Evolutionary conservation across 2,329 filamentous ascomycete genomes (phyloP).

Genomic region (Alternaria sp.): DNA sequence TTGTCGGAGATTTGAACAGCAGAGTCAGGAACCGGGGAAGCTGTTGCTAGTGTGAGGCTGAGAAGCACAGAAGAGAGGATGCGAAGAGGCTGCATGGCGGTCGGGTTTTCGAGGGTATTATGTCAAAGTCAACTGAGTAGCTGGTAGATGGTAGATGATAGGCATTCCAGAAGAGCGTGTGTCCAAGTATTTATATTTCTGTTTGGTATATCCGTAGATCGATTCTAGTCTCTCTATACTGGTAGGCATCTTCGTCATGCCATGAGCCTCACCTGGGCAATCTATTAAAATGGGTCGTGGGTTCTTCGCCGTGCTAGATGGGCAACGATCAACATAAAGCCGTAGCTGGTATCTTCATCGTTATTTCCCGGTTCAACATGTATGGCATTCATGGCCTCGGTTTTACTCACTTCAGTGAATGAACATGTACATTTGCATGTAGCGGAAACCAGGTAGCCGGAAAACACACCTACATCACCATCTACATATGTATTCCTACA

Average conservation of each 20-base stretch:
- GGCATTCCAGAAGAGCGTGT: not conserved
- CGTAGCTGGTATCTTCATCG: not conserved
- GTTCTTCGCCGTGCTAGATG: not conserved
- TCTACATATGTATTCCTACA: not conserved
- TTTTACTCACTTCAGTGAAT: fast-evolving
- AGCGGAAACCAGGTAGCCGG: too few relatives aligned
- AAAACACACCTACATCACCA: not conserved
- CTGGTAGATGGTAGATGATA: not conserved
- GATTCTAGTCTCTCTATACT: not conserved
- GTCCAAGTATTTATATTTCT: not conserved
- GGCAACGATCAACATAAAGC: not conserved
- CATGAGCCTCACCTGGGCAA: not conserved
- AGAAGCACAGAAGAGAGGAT: not conserved
- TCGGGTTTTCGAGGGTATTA: not conserved
- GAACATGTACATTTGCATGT: not conserved
- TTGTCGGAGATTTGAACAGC: not conserved
- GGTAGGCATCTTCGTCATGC: not conserved
- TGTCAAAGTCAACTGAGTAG: not conserved
- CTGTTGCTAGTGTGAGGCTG: not conserved
- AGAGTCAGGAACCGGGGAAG: not conserved
- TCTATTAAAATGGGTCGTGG: not conserved
- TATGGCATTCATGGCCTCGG: not conserved
- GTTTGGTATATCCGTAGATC: not conserved
- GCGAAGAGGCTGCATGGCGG: not conserved
- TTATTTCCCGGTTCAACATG: not conserved